Evolutionary conservation across 495 filamentous ascomycete genomes (phyloP), one percentile per base, ranked within the genome.

Genomic region (Echria macrotheca): DNA sequence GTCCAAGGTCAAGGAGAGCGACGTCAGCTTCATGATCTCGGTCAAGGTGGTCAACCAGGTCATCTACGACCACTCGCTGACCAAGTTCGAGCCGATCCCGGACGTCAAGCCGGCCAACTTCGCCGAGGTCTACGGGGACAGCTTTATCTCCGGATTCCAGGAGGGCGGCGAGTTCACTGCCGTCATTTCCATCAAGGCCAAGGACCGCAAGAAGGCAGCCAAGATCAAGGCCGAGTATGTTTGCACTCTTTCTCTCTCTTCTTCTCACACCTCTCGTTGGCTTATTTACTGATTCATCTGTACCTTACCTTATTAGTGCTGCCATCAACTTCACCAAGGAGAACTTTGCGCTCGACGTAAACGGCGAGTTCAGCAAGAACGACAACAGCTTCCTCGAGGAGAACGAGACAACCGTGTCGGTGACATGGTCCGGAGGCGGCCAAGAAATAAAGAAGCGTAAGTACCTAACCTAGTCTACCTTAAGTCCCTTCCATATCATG

Each of bases 151-250:
- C 11, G 44, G 44, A 5, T 46, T 32, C 26, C 12, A 33, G 11
- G 44, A 46, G 15, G 44, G 44, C 44, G 44, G 44, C 26, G 44
- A 46, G n/a, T 35, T 46, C 29, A 46, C n/a, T 17, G 44, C 26
- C 29, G 32, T 47, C 32, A 25, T 47, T 22, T 47, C 44, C 10
- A 21, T 47, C 29, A 22, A 26, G n/a, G 44, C 31, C 15, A 21
- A 23, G 7, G 31, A 47, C 21, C 18, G 31, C 1, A 10, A 11
- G 8, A 33, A 46, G 44, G 31, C 31, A 12, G 5, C 10, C 8
- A 23, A 12, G 18, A 36, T 38, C 3, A 47, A 38, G 44, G 32
- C 26, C 28, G 44, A 23, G 28, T n/a, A n/a, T n/a, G n/a, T n/a
- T n/a, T n/a, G n/a, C n/a, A n/a, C n/a, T n/a, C n/a, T n/a, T n/a